Percentiles rank a stretch among this genome's conserved stretches.
Evolutionary conservation across 768 basidiomycete species (phyloP).

Genomic region (Sarcomyxa edulis): DNA sequence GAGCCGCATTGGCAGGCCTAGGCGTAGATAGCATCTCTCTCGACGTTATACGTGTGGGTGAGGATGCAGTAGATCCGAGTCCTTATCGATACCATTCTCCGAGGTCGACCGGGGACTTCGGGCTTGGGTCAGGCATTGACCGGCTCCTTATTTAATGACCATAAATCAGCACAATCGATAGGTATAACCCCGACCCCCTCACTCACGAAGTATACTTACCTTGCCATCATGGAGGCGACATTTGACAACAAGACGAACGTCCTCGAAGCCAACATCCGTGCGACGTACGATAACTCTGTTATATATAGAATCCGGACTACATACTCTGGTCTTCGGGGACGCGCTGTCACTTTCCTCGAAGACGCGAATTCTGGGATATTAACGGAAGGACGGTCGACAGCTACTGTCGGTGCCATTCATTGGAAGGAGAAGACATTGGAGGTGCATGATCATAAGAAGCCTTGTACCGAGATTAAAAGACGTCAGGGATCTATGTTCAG

Average conservation of each 20-base stretch:
- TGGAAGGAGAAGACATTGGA: conserved; percentile 48
- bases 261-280: conserved; percentile 36
- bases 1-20: too few relatives aligned
- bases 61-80: too few relatives aligned
- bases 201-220: too few relatives aligned
- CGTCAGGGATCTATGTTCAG: conserved; percentile 32
- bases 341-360: conserved; percentile 37
- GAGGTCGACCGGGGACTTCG: too few relatives aligned
- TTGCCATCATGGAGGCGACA: conserved; percentile 47
- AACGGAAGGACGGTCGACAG: too few relatives aligned
- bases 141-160: too few relatives aligned
- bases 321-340: conserved; percentile 35
- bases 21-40: too few relatives aligned
- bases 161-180: too few relatives aligned
- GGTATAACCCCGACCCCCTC: too few relatives aligned
- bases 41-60: too few relatives aligned
- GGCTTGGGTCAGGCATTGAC: too few relatives aligned
- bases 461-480: conserved; percentile 33
- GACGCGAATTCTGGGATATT: conserved; percentile 30
- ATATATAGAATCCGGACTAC: conserved; percentile 40
- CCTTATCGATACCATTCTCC: too few relatives aligned
- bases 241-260: conserved; percentile 49
- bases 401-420: conserved; percentile 40
- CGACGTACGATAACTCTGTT: conserved; percentile 37
- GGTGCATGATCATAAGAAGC: conserved; percentile 34